Evolutionary conservation across 1,284 basidiomycete genomes (phyloP).

Genomic region (Microstroma glucosiphilum): DNA sequence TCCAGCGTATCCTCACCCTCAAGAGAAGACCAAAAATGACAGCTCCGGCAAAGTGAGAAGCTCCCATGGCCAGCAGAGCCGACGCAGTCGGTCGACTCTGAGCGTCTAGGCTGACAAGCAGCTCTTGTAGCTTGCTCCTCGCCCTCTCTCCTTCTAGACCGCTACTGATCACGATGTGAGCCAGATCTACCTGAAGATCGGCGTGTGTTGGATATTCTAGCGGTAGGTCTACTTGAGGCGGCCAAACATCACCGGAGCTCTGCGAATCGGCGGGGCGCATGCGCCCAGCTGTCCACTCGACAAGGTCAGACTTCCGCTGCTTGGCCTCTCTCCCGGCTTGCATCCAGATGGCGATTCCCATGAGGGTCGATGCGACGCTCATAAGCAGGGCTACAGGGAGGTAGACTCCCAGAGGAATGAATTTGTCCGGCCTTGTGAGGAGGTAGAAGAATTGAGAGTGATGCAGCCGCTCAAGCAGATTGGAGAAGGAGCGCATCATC

Average conservation of each 20-base stretch:
- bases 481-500: conserved; percentile 41
- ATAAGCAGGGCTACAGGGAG: conserved; percentile 38
- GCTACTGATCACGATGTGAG: background rate
- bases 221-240: conserved; percentile 5
- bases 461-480: conserved; percentile 47
- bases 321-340: conserved; percentile 10
- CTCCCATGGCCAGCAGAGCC: background rate
- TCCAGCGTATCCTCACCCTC: no score
- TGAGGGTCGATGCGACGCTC: conserved; percentile 33
- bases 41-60: background rate
- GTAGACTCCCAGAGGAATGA: conserved; percentile 39
- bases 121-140: background rate
- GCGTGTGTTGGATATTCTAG: conserved; percentile 4
- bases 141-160: background rate
- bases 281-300: background rate
- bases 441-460: conserved; percentile 50
- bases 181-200: background rate
- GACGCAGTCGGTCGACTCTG: conserved; percentile 5
- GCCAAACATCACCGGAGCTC: background rate
- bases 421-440: conserved; percentile 25
- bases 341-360: conserved; percentile 23
- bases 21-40: no score
- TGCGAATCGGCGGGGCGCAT: background rate
- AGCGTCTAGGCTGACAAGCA: conserved; percentile 1
- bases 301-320: conserved; percentile 5